Evolutionary conservation across 1,284 basidiomycete genomes (phyloP), one percentile per base, ranked within the genome.

Genomic region (Apiotrichum sp.): DNA sequence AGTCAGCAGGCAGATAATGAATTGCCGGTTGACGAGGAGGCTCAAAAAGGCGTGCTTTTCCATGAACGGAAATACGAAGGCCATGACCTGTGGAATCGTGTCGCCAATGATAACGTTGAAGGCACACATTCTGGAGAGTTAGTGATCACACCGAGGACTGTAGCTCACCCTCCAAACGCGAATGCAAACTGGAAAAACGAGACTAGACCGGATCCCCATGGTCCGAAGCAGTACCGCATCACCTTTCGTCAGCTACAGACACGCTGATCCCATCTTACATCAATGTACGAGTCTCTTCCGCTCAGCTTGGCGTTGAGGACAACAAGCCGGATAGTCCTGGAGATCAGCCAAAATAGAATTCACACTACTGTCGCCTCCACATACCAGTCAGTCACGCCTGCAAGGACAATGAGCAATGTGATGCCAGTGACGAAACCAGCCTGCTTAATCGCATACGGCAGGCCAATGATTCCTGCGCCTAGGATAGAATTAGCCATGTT

Each of bases 101-200:
- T 99, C 96, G 64, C 96, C 87, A 64, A 75, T 75, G 48, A 95
- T 95, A 64, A 96, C 93, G 35, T 91, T 89, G 73, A 96, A 96
- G 1, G 93, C 93, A 66, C 90, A 93, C 90, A 95, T 96, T 34
- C 92, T 89, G 86, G 52, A 5, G 10, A 42, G 29, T 51, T 33
- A 50, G 35, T 42, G 1, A 3, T 7, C 39, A 38, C 41, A n/a
- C 50, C 16, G 38, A 45, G 1, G 5, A 14, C 1, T 22, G 3
- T 11, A 31, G 54, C 71, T 58, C 44, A 75, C 73, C 92, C 93
- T 67, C 95, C 95, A 64, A 96, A 97, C 2, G 95, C 95, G 69
- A 98, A 98, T 0, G 92, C 82, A 68, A 98, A 98, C 71, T 98
- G 96, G 74, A 98, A 98, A 75, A 98, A 88, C 0, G 93, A 96